Evolutionary conservation across 257 asterid species (phyloP).

Genomic region (Solanum verrucosum): DNA sequence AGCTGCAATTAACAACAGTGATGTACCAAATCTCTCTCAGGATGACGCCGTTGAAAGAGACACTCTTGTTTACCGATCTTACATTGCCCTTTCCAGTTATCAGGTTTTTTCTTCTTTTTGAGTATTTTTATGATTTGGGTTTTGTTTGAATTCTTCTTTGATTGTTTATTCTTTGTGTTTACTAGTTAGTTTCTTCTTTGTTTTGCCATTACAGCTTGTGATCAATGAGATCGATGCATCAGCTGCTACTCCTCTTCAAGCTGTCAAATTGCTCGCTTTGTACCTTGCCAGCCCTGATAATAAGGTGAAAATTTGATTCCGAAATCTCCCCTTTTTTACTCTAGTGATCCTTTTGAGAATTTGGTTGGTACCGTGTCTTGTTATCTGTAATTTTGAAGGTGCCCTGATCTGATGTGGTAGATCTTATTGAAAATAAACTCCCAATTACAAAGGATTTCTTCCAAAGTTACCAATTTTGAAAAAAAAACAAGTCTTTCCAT

Average conservation of each 20-base stretch:
- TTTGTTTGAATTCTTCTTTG: background rate
- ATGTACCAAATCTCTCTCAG: slow-evolving; percentile 70
- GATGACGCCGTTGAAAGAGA: slow-evolving; percentile 83
- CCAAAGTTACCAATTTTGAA: background rate
- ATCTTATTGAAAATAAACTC: background rate
- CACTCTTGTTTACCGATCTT: slow-evolving; percentile 71
- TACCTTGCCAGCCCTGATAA: slow-evolving; percentile 62
- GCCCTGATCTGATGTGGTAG: background rate
- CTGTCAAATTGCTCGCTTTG: slow-evolving; percentile 80
- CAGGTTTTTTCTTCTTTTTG: slow-evolving; percentile 30
- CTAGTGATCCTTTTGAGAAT: background rate
- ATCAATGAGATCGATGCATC: slow-evolving; percentile 85
- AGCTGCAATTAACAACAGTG: slow-evolving; percentile 95
- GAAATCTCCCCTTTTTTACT: background rate
- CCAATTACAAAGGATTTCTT: background rate
- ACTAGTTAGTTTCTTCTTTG: background rate
- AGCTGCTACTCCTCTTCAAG: slow-evolving; percentile 96
- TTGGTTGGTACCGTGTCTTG: background rate
- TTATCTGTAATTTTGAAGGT: background rate
- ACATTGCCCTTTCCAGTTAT: slow-evolving; percentile 80
- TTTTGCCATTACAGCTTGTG: slow-evolving; percentile 47
- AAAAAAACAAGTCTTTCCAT: background rate
- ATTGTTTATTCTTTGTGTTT: background rate
- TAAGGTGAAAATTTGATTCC: slow-evolving; percentile 34
- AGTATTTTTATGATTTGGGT: background rate